Conservation (phyloP, 345 rosid genomes). For the rapeseed (Brassica napus) region Da-Ae NC_063438.1:18649001-18649500, state of each 20-base stretch:
- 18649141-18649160: no score
- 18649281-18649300: neutral
- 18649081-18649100: no score
- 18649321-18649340: neutral
- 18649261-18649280: neutral
- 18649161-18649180: no score
- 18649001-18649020: no score
- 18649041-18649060: no score
- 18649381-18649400: neutral
- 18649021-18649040: no score
- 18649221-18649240: neutral
- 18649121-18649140: no score
- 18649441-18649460: constrained; percentile 25
- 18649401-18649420: neutral
- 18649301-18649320: neutral
- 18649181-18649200: no score
- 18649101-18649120: no score
- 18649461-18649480: constrained; percentile 13
- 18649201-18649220: no score
- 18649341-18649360: neutral
- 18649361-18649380: neutral
- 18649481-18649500: constrained; percentile 28
- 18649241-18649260: neutral
- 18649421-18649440: neutral
- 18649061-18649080: no score